These are phyloP conservation scores for Pestalotiopsis sp. DNA, from an alignment of 2,329 filamentous ascomycete species.

Conservation along the genomic window DNA sequence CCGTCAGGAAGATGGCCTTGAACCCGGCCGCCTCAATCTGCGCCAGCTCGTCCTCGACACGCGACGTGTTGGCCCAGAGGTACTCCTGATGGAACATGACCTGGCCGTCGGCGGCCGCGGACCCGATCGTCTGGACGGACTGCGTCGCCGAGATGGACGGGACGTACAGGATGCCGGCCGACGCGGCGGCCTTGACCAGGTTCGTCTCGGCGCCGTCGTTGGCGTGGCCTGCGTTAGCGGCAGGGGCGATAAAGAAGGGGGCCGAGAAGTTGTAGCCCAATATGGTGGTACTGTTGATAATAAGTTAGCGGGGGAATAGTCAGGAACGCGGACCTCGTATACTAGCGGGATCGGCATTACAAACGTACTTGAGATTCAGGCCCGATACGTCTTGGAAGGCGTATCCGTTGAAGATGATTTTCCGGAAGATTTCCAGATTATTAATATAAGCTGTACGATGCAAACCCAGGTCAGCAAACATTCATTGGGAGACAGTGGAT, in stretches of 20 bases:
- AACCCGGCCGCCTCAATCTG: conserved; percentile 18
- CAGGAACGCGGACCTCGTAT: conserved; percentile 13
- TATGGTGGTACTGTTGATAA: conserved; percentile 43
- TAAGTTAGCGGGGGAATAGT: conserved; percentile 7
- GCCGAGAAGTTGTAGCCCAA: conserved; percentile 55
- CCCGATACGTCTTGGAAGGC: conserved; percentile 35
- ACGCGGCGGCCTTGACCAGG: conserved; percentile 50
- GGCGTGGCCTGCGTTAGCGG: conserved; percentile 45
- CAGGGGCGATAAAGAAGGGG: conserved; percentile 58
- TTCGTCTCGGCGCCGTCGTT: conserved; percentile 49
- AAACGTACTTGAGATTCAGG: conserved; percentile 23
- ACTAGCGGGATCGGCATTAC: conserved; percentile 32
- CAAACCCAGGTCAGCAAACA: conserved; percentile 54
- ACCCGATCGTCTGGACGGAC: conserved; percentile 40
- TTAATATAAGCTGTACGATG: conserved; percentile 42
- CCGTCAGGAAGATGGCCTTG: conserved; percentile 23
- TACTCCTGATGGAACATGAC: conserved; percentile 25
- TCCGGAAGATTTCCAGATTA: conserved; percentile 40
- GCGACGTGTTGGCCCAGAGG: conserved; percentile 26
- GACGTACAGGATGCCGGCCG: conserved; percentile 53
- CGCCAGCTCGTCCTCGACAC: conserved; percentile 14
- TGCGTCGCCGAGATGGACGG: conserved; percentile 23
- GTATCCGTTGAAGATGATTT: conserved; percentile 35
- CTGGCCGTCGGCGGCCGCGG: conserved; percentile 30
- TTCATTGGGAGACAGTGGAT: conserved; percentile 47